Base-by-base conservation (phyloP, 2,329 filamentous ascomycete species). In the Monilinia fructigena region DNA sequence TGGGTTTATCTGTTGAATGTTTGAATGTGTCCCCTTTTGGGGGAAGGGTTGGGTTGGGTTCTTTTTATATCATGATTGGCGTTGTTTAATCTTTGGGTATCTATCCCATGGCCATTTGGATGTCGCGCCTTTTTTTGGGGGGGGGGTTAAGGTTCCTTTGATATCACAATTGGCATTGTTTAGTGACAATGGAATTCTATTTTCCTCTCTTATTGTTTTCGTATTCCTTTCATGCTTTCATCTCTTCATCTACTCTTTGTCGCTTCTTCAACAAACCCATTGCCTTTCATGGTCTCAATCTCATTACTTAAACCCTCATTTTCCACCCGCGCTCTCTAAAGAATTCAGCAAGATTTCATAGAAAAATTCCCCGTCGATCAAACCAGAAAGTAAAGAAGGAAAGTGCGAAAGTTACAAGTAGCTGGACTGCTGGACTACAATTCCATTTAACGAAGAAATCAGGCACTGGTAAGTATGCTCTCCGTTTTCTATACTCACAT, bases 401-500 rank as follows among this genome's bases (percentile, higher is more conserved):
- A 20, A 35, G 6, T 7, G 2, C 16, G 14, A 18, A 35, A 38
- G 14, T 50, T 11, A 12, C 42, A 11, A 38, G 45, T 50, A 60
- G 56, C 45, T 60, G 45, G 56, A 35, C 56, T 28, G 28, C 28
- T 28, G 28, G 2, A 35, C 56, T 60, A 60, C 28, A 26, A 10
- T 12, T 50, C 20, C 18, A 31, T 23, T 26, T 8, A 38, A 4
- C 3, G 4, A 8, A 12, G 1, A 31, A n/a, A 47, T 23, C 26
- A 55, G 35, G 20, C 48, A 23, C 14, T 60, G 23, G 56, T 60
- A 50, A 60, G 56, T 60, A 38, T 28, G 50, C 18, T 20, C 28
- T 48, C 42, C 2, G 28, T 26, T 4, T 60, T 35, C 11, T 3
- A 38, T 20, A 7, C 56, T 60, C 10, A 60, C 20, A 35, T 59